A percentile compares a stretch with the other conserved stretches of the same genome.
Evolutionary conservation across 148 eudicot species (phyloP).

Genomic region (Persicaria maculosa): DNA sequence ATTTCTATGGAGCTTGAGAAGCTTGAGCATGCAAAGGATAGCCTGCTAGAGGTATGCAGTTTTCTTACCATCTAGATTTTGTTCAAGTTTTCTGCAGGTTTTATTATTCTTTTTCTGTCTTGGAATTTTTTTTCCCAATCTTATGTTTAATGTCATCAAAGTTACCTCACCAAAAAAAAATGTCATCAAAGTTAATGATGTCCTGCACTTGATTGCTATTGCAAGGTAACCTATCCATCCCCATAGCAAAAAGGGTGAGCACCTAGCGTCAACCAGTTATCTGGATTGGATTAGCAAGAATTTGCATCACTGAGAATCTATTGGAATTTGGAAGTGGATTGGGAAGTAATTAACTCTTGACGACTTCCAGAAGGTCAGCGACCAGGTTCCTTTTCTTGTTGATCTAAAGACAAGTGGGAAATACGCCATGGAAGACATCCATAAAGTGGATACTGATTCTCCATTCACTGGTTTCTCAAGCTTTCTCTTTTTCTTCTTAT

Average conservation of each 20-base stretch:
- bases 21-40: conserved; percentile 52
- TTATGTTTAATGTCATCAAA: neutral
- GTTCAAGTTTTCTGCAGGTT: neutral
- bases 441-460: conserved; percentile 46
- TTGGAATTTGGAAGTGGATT: too few species aligned
- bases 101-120: neutral
- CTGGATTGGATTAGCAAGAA: too few species aligned
- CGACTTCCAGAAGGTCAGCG: conserved; percentile 96
- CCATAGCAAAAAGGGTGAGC: too few species aligned
- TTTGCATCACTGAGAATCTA: conserved; percentile 8
- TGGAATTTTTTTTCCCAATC: neutral
- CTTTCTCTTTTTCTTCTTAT: neutral
- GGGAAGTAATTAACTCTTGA: conserved; percentile 43
- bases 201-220: conserved; percentile 90
- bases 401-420: conserved; percentile 99
- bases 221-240: conserved; percentile 52
- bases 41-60: conserved; percentile 48
- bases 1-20: conserved; percentile 65
- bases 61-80: neutral
- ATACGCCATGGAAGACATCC: conserved; percentile 95
- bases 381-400: conserved; percentile 83
- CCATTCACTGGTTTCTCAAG: neutral
- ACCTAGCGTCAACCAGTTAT: too few species aligned
- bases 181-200: conserved; percentile 52
- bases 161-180: too few species aligned